phyloP scores from a whole-genome alignment of 1,284 basidiomycete genomes.

The Ceratobasidium sp. region DNA sequence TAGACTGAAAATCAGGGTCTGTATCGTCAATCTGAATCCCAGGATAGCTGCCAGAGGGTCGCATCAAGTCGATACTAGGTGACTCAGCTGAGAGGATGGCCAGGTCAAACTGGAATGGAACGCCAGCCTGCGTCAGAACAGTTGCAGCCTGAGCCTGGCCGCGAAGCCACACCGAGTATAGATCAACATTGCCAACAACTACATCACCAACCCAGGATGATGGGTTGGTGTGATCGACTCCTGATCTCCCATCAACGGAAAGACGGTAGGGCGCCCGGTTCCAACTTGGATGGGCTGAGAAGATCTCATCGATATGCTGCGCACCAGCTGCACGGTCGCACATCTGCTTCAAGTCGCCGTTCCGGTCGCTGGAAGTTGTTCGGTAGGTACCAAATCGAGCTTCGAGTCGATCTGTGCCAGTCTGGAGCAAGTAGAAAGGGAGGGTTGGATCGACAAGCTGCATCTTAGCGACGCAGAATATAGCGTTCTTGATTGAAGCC shows the following conservation, averaged over 20 bases:
- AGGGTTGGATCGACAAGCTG: constrained; percentile 44
- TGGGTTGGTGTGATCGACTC: constrained; percentile 47
- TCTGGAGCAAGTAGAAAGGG: constrained; percentile 47
- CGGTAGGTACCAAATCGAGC: constrained; percentile 46
- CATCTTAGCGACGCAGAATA: constrained; percentile 50
- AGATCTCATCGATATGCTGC: constrained; percentile 16
- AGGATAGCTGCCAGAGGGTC: not conserved
- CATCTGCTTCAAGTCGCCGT: constrained; percentile 8
- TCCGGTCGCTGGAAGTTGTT: constrained; percentile 27
- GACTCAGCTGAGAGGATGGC: not conserved
- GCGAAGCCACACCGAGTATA: not conserved
- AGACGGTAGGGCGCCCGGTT: constrained; percentile 14
- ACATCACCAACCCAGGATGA: constrained; percentile 46
- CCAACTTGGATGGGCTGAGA: constrained; percentile 3
- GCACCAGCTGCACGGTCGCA: not conserved
- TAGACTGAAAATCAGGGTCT: not conserved
- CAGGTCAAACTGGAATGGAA: not conserved
- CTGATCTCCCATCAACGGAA: constrained; percentile 5
- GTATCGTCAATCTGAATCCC: constrained; percentile 1
- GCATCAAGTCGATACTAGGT: constrained; percentile 6
- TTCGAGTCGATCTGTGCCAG: constrained; percentile 49
- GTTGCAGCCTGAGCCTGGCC: constrained; percentile 26
- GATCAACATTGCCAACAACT: constrained; percentile 30
- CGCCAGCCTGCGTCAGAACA: not conserved
- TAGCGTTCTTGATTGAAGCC: constrained; percentile 48